phyloP scores from a whole-genome alignment of 2,329 filamentous ascomycete species.

The Hypoxylon sp. region DNA sequence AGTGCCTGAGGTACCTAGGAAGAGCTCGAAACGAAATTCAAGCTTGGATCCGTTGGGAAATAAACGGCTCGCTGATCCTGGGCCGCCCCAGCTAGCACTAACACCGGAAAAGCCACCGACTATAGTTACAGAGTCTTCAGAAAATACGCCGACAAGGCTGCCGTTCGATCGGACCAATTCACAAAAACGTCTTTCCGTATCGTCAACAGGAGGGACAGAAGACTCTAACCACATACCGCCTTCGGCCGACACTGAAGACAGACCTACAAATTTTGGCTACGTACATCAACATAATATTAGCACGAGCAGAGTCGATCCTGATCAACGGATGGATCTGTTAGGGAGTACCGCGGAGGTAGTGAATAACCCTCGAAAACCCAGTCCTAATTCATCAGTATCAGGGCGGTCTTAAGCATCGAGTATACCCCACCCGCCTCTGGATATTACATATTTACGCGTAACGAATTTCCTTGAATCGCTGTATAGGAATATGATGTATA shows the following conservation, averaged over 20 bases:
- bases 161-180: conserved; percentile 67
- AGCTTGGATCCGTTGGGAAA: conserved; percentile 48
- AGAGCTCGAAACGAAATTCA: conserved; percentile 73
- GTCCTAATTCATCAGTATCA: conserved; percentile 38
- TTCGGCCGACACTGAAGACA: conserved; percentile 53
- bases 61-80: conserved; percentile 49
- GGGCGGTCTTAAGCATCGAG: conserved; percentile 26
- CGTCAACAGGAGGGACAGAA: conserved; percentile 58
- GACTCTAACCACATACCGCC: conserved; percentile 54
- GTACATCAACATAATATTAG: conserved; percentile 67
- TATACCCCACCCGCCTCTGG: neutral
- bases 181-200: conserved; percentile 60
- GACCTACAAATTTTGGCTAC: conserved; percentile 63
- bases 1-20: conserved; percentile 70
- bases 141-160: conserved; percentile 50
- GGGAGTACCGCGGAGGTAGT: conserved; percentile 67
- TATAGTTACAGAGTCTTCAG: conserved; percentile 16
- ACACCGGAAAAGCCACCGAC: conserved; percentile 28
- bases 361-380: conserved; percentile 49
- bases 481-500: conserved; percentile 33
- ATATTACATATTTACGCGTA: conserved; percentile 30
- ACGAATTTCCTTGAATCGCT: conserved; percentile 39
- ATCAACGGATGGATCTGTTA: conserved; percentile 56
- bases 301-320: conserved; percentile 63
- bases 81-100: conserved; percentile 27